Base-by-base conservation (phyloP, 768 basidiomycete species). In the Mycena amicta region DNA sequence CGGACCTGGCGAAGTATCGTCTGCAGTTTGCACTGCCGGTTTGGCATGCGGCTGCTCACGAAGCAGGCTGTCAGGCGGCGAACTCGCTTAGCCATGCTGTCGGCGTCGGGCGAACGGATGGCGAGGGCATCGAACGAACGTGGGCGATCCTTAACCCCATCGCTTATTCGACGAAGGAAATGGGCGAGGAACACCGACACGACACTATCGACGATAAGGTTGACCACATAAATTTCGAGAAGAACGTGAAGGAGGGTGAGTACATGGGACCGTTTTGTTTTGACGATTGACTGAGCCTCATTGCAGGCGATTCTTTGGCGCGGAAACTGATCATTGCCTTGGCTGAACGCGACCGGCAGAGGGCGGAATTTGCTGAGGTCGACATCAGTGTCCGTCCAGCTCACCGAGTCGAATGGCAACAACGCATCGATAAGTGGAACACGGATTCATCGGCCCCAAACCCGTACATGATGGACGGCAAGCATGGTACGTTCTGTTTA, bases 101-200 rank as follows among this genome's bases (percentile, higher is more conserved):
- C 1, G 60, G 63, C 5, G 50, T 50, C 1, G 61, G 59, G 13
- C 56, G 40, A 18, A 57, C 61, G 1, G 58, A 62, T 46, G 60
- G 56, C 13, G 54, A 57, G 53, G 56, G 33, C 0, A 41, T 52
- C 0, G 75, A 78, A 37, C 53, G 65, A 0, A 59, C 50, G 0
- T 76, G 75, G 76, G 46, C 72, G 0, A 52, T 43, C 0, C 39
- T 68, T 2, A 74, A 76, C 49, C 53, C 58, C 0, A 54, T 60
- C 0, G 65, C 66, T 0, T 56, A 53, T 3, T 68, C 66, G 30
- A 74, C 71, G 0, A 66, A 66, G 12, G 72, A 76, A 27, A 75
- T 72, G 72, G 68, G 68, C 0, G 64, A 66, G 0, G 69, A 70
- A 0, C 45, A 58, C 1, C 56, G 66, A 0, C 50, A 65, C 4